Base-by-base conservation (phyloP, 2,329 filamentous ascomycete genomes). In the Botryotinia narcissicola region DNA sequence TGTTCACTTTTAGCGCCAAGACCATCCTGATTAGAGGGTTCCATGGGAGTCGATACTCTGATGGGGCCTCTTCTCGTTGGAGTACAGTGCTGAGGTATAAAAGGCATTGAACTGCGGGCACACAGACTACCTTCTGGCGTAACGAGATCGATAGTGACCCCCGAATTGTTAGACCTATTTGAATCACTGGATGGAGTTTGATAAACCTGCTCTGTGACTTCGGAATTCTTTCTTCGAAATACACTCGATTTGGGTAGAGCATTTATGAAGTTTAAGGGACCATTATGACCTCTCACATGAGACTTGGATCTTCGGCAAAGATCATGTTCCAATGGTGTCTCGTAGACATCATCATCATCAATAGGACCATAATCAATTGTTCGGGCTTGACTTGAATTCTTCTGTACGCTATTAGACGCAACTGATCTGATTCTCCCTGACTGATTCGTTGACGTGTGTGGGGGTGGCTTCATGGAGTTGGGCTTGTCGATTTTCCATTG, bases 401-500 rank as follows among this genome's bases (percentile, higher is more conserved):
- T 22, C 18, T 32, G 66, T 4, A 20, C 32, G 16, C 18, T 3
- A 16, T 32, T n/a, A 29, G 29, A 29, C 16, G 9, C 40, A 60
- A 46, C 40, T 25, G 68, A n/a, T 20, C 29, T 44, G n/a, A 29
- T n/a, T 61, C 20, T n/a, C 42, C n/a, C n/a, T 10, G 29, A n/a
- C 14, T n/a, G 51, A 4, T 44, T 73, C 60, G 29, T 32, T n/a
- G 32, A 37, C n/a, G 61, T 77, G 14, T 46, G 6, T 32, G 62
- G 22, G 1, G 7, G 9, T 35, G 46, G 20, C 29, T 29, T 44
- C 14, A 20, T 29, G 4, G 10, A 18, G 35, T 20, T 18, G 44
- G 60, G 10, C 32, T 32, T 66, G 25, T 71, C 61, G 32, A 25
- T 42, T 18, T 14, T 42, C n/a, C 48, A n/a, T 57, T 68, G 35